phyloP scores from a whole-genome alignment of 108 stramenopile species.

The Bacterosira constricta region DNA sequence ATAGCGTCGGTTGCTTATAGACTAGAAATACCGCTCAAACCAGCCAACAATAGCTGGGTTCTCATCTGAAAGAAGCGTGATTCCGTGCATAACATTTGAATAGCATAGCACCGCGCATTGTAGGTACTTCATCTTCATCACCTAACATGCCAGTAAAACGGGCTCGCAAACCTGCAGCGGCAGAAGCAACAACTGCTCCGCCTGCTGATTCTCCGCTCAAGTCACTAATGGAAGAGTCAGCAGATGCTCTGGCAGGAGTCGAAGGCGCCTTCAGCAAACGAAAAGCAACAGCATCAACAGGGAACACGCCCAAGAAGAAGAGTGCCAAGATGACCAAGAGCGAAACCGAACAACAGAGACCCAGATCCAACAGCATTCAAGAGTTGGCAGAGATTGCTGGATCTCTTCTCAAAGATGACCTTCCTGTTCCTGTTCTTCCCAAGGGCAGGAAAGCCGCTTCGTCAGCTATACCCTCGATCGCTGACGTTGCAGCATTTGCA shows the following conservation, averaged over 20 bases:
- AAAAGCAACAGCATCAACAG: neutral
- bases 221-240: slow-evolving; percentile 37
- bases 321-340: neutral
- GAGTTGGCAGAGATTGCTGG: slow-evolving; percentile 38
- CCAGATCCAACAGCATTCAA: slow-evolving; percentile 34
- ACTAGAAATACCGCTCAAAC: too few species aligned
- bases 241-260: slow-evolving; percentile 38
- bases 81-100: too few species aligned
- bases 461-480: neutral
- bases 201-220: neutral
- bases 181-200: too few species aligned
- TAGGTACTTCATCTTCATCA: too few species aligned
- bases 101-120: too few species aligned
- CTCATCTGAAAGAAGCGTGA: too few species aligned
- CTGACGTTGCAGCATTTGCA: slow-evolving; percentile 4
- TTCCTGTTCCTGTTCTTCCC: neutral
- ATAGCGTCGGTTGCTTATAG: too few species aligned
- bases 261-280: slow-evolving; percentile 33
- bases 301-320: slow-evolving; percentile 4
- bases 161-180: slow-evolving; percentile 5
- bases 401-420: slow-evolving; percentile 22
- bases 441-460: neutral
- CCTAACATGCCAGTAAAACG: slow-evolving; percentile 20
- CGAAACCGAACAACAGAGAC: neutral
- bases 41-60: too few species aligned